Evolutionary conservation across 1,284 basidiomycete species (phyloP).

Genomic region (Pseudozyma pruni): DNA sequence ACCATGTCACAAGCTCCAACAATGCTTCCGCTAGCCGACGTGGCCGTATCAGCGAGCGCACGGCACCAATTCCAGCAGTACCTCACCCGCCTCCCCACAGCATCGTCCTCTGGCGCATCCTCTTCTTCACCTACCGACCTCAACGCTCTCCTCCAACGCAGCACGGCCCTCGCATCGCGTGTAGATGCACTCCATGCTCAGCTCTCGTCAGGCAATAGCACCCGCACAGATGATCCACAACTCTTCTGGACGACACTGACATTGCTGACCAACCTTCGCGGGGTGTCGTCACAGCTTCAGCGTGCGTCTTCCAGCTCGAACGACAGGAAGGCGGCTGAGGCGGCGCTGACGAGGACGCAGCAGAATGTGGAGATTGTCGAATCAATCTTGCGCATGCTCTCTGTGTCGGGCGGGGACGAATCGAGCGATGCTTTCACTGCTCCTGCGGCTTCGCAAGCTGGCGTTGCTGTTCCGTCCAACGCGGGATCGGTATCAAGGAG

Average conservation of each 20-base stretch:
- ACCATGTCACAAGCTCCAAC: neutral
- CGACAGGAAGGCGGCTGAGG: slow-evolving; percentile 6
- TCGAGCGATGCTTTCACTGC: slow-evolving; percentile 19
- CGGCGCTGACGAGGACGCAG: slow-evolving; percentile 22
- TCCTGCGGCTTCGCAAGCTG: slow-evolving; percentile 1
- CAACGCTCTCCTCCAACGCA: slow-evolving; percentile 10
- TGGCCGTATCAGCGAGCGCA: slow-evolving; percentile 15
- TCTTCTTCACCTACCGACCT: slow-evolving; percentile 2
- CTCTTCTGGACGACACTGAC: slow-evolving; percentile 39
- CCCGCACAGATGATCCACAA: slow-evolving; percentile 11
- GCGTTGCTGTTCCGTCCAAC: neutral
- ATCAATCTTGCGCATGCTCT: slow-evolving; percentile 19
- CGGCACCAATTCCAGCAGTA: slow-evolving; percentile 32
- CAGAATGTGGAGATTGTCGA: slow-evolving; percentile 26
- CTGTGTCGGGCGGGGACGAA: slow-evolving; percentile 1
- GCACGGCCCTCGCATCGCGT: slow-evolving; percentile 1
- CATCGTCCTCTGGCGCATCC: slow-evolving; percentile 8
- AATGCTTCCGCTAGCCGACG: neutral
- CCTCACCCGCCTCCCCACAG: slow-evolving; percentile 13
- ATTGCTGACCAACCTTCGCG: slow-evolving; percentile 26
- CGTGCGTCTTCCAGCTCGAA: neutral
- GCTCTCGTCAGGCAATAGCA: neutral
- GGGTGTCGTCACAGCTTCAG: slow-evolving; percentile 13
- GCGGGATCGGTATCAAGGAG: neutral
- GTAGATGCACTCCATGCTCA: slow-evolving; percentile 17